Conservation (phyloP, 164 flowering plant genomes). For the Litsea cubeba region DNA sequence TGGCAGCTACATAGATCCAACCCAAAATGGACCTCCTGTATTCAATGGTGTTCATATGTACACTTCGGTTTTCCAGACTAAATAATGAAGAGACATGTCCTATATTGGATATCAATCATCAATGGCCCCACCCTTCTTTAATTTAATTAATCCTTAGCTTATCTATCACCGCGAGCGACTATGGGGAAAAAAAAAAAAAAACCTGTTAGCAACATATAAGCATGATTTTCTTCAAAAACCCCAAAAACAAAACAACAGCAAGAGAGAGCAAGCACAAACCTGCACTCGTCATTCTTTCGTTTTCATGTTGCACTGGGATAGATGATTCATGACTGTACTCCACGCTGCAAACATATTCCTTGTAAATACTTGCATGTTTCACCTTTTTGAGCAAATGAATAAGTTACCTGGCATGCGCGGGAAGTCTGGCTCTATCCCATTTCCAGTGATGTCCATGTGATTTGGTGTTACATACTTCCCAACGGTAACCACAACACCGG, state of each 20-base stretch:
- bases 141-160: not conserved
- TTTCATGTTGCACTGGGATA: conserved; percentile 45
- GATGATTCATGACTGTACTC: conserved; percentile 53
- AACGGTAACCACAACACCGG: conserved; percentile 89
- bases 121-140: not conserved
- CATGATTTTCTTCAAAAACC: not conserved
- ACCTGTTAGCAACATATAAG: not conserved
- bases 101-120: not conserved
- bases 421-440: conserved; percentile 86
- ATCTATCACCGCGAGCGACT: not conserved
- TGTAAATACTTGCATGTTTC: not conserved
- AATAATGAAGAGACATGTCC: too few relatives aligned
- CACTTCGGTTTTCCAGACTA: not conserved
- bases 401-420: conserved; percentile 60
- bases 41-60: not conserved
- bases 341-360: conserved; percentile 49
- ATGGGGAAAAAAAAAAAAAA: too few relatives aligned
- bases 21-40: not conserved
- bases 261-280: not conserved
- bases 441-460: conserved; percentile 86
- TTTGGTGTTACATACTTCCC: conserved; percentile 95
- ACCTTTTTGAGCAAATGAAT: not conserved
- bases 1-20: not conserved
- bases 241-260: not conserved
- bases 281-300: conserved; percentile 30